Percentiles rank a stretch among this genome's conserved stretches.
phyloP scores from a whole-genome alignment of 495 filamentous ascomycete genomes.

The Hypoxylon crocopeplum region DNA sequence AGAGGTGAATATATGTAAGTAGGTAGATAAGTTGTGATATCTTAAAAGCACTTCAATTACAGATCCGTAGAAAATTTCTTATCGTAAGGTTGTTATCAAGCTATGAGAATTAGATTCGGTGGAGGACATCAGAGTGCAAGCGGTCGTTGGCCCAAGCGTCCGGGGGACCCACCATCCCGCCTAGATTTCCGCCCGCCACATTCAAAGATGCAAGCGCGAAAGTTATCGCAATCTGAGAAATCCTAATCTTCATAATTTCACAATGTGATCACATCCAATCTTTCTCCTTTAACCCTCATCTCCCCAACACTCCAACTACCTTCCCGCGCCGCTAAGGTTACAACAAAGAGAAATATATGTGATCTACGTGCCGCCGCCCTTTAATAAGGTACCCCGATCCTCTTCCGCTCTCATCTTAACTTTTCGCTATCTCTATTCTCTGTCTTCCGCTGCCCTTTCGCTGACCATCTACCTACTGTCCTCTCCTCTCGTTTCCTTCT shows the following conservation, averaged over 20 bases:
- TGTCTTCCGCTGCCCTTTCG: neutral
- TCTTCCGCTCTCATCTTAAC: too few species aligned
- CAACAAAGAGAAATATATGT: slow-evolving; percentile 3
- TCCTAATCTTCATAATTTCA: slow-evolving; percentile 24
- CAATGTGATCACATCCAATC: slow-evolving; percentile 28
- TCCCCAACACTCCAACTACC: neutral
- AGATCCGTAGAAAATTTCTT: slow-evolving; percentile 28
- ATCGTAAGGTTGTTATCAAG: slow-evolving; percentile 25
- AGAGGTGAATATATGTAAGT: too few species aligned
- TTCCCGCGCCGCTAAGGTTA: slow-evolving; percentile 13
- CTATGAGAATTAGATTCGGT: neutral
- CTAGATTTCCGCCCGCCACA: slow-evolving; percentile 34
- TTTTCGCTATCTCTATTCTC: slow-evolving; percentile 5
- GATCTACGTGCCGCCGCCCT: neutral
- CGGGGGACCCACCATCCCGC: slow-evolving; percentile 31
- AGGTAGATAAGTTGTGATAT: too few species aligned
- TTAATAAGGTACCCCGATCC: slow-evolving; percentile 20
- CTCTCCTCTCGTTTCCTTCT: neutral
- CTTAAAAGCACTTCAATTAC: too few species aligned
- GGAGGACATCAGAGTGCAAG: neutral
- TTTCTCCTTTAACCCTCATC: slow-evolving; percentile 3
- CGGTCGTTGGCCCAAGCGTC: slow-evolving; percentile 1
- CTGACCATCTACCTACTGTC: neutral
- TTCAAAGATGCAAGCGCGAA: slow-evolving; percentile 35
- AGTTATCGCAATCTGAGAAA: slow-evolving; percentile 39